Evolutionary conservation across 2,329 filamentous ascomycete genomes (phyloP).

Genomic region (Microascus cirrosus): DNA sequence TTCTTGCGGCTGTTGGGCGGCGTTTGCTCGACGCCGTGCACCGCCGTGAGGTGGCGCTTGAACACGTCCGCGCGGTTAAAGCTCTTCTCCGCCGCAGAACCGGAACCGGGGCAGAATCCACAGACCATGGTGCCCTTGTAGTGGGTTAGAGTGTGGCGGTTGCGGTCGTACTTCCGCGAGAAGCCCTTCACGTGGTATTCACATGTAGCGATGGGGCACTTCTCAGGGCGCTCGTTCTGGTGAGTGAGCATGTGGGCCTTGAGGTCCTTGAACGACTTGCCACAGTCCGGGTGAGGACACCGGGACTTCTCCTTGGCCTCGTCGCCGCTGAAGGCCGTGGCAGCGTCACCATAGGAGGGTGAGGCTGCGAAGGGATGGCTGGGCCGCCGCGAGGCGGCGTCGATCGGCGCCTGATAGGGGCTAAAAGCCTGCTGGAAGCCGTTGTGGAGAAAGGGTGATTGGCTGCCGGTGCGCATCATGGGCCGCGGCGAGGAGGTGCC

Average conservation of each 20-base stretch:
- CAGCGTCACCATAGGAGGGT: constrained; percentile 34
- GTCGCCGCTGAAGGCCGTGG: constrained; percentile 47
- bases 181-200: constrained; percentile 91
- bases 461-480: constrained; percentile 39
- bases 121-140: constrained; percentile 98
- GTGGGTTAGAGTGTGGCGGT: constrained; percentile 84
- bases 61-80: constrained; percentile 95
- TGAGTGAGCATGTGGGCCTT: constrained; percentile 94
- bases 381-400: constrained; percentile 40
- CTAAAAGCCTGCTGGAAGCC: constrained; percentile 45
- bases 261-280: constrained; percentile 78
- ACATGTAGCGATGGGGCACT: constrained; percentile 85
- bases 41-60: constrained; percentile 83
- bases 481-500: constrained; percentile 33
- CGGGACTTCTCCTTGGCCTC: constrained; percentile 58
- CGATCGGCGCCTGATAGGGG: constrained; percentile 33
- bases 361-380: constrained; percentile 60
- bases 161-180: constrained; percentile 93
- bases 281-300: constrained; percentile 76
- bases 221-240: constrained; percentile 81
- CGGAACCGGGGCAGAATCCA: constrained; percentile 83
- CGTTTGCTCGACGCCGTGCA: constrained; percentile 87
- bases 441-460: constrained; percentile 56
- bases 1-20: constrained; percentile 85
- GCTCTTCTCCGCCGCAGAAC: constrained; percentile 82